Percentiles rank a stretch among this genome's conserved stretches.
These are phyloP conservation scores for Ophiosphaerella korrae DNA, from an alignment of 2,329 filamentous ascomycete genomes.

Conservation along the genomic window DNA sequence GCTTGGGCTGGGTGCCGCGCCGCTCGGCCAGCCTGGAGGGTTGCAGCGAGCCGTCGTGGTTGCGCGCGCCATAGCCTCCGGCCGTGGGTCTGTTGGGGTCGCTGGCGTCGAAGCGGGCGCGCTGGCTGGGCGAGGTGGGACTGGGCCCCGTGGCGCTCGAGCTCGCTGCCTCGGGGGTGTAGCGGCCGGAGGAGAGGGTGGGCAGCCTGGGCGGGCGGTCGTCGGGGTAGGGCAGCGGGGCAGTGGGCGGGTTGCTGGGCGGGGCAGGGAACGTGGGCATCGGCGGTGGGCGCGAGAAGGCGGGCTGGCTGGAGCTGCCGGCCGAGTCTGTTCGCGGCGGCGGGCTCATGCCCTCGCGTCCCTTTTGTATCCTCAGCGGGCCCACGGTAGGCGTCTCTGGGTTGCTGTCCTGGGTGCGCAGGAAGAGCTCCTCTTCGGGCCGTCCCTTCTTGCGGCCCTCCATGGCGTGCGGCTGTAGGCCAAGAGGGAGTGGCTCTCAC, in stretches of 20 bases:
- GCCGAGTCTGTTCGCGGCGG: conserved; percentile 66
- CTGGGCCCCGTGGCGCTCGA: conserved; percentile 36
- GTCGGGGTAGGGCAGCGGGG: conserved; percentile 54
- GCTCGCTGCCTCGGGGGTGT: conserved; percentile 46
- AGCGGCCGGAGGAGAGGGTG: conserved; percentile 30
- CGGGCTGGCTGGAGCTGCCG: conserved; percentile 60
- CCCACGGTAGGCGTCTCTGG: conserved; percentile 78
- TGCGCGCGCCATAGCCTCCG: conserved; percentile 50
- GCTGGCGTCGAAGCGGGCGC: conserved; percentile 53
- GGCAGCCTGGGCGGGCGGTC: conserved; percentile 40
- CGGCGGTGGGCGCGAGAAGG: conserved; percentile 46
- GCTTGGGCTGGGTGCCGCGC: conserved; percentile 79
- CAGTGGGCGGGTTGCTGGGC: conserved; percentile 55
- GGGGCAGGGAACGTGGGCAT: conserved; percentile 69
- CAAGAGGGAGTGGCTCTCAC: too few relatives aligned
- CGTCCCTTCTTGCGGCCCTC: conserved; percentile 65
- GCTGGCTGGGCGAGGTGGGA: conserved; percentile 38
- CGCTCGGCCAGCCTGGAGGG: conserved; percentile 76
- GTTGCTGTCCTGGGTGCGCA: conserved; percentile 53
- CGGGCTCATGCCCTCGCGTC: conserved; percentile 59
- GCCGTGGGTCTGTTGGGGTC: conserved; percentile 56
- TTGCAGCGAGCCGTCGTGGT: conserved; percentile 45
- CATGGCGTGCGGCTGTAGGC: conserved; percentile 25
- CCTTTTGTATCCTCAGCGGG: conserved; percentile 82
- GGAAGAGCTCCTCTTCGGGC: conserved; percentile 83